A percentile compares a stretch with the other conserved stretches of the same genome.
Evolutionary conservation across 805 yeast species (phyloP).

Genomic region (Babjeviella inositovora): DNA sequence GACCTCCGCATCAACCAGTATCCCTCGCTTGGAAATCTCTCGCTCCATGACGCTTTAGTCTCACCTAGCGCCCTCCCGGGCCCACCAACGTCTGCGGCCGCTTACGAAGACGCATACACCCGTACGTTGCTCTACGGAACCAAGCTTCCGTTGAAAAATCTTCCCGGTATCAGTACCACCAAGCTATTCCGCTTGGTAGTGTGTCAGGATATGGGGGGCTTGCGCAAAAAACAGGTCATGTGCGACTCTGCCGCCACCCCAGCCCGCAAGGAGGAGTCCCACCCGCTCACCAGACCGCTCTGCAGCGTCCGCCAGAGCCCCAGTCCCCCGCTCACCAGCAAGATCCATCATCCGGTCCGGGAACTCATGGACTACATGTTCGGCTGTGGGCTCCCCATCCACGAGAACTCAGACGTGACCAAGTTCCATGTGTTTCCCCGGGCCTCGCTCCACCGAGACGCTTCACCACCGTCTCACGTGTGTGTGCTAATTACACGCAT

Average conservation of each 20-base stretch:
- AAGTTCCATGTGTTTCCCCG: slow-evolving; percentile 22
- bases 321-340: no score
- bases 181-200: slow-evolving; percentile 21
- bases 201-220: slow-evolving; percentile 24
- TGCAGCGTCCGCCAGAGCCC: no score
- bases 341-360: slow-evolving; percentile 12
- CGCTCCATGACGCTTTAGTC: no score
- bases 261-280: no score
- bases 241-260: slow-evolving; percentile 19
- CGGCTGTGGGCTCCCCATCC: slow-evolving; percentile 27
- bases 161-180: no score
- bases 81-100: no score
- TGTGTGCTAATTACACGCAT: slow-evolving; percentile 17
- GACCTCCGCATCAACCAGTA: no score
- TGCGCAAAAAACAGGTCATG: slow-evolving; percentile 21
- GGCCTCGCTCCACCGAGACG: no score
- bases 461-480: slow-evolving; percentile 10
- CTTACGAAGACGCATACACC: slow-evolving; percentile 1
- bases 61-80: no score
- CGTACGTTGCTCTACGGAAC: slow-evolving; percentile 1
- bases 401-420: slow-evolving; percentile 15
- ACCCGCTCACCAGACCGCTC: no score
- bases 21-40: no score
- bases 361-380: slow-evolving; percentile 27
- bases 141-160: background rate